phyloP scores from a whole-genome alignment of 768 basidiomycete genomes.

The Harrya chromipes region DNA sequence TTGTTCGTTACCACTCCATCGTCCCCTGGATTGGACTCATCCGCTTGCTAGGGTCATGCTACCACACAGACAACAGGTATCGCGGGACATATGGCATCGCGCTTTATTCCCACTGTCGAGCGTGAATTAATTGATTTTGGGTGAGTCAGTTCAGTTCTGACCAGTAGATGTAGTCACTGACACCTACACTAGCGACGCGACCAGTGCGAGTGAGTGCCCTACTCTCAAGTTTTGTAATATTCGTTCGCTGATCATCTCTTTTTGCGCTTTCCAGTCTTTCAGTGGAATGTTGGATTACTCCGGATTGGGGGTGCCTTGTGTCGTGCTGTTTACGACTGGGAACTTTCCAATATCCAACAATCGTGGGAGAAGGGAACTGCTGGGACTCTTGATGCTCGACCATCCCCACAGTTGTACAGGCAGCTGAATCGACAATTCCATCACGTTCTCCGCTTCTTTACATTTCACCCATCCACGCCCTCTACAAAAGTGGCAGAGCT shows the following conservation, averaged over 20 bases:
- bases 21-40: neutral
- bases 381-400: too few relatives aligned
- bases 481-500: slow-evolving; percentile 69
- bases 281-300: neutral
- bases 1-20: neutral
- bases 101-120: slow-evolving; percentile 15
- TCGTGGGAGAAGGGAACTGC: neutral
- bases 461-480: slow-evolving; percentile 48
- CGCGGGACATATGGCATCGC: slow-evolving; percentile 16
- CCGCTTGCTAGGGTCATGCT: slow-evolving; percentile 3
- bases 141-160: neutral
- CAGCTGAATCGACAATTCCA: neutral
- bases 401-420: too few relatives aligned
- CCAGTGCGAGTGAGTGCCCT: neutral
- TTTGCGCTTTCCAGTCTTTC: too few relatives aligned
- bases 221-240: too few relatives aligned
- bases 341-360: slow-evolving; percentile 9
- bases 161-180: neutral
- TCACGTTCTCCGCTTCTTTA: slow-evolving; percentile 11
- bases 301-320: slow-evolving; percentile 11
- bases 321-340: slow-evolving; percentile 9
- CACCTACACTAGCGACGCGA: slow-evolving; percentile 2
- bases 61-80: slow-evolving; percentile 14
- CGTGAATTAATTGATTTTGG: slow-evolving; percentile 17
- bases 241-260: too few relatives aligned